Base-by-base conservation (phyloP, 2,329 filamentous ascomycete species). In the Teratosphaeria zuluensis region DNA sequence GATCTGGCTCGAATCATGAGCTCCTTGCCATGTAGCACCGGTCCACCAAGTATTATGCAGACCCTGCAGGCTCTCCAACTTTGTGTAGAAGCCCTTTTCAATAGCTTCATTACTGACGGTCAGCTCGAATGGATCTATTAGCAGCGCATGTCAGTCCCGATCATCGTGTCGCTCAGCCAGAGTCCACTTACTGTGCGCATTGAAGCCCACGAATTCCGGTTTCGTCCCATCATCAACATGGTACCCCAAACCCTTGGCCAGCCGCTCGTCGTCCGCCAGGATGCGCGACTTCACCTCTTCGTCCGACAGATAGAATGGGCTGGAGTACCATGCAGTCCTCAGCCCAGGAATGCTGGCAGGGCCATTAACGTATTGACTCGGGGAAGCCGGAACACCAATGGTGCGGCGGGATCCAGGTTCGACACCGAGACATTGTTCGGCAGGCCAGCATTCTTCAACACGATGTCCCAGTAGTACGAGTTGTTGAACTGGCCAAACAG, bases 1-100 rank as follows among this genome's bases (percentile, higher is more conserved):
- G 21, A 73, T 58, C 30, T 59, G 33, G 48, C 51, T 60, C 1
- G 68, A 70, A 61, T 73, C 70, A 30, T 73, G 70, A 3, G 65
- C 62, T 8, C 42, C 42, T 32, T 69, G 61, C 60, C 67, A 69
- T 11, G 65, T 63, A 19, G 67, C 66, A 2, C 67, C 67, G 4
- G 64, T 66, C 60, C 62, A 69, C 53, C 59, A 69, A 8, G 66
- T 69, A 19, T 62, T 64, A 31, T 54, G 55, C 21, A 54, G 21
- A 4, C 68, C 67, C 35, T 69, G 67, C 16, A 69, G 52, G n/a
- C 14, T 57, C 54, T 64, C 56, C 58, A 69, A 53, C 33, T 59
- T 42, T 8, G 53, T 58, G 53, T 69, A 69, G 28, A 68, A 69
- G 2, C 67, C 68, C 1, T 56, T 57, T 21, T 57, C 58, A 16